Evolutionary conservation across 345 rosid genomes (phyloP).

Genomic region (Carallia pectinifolia): DNA sequence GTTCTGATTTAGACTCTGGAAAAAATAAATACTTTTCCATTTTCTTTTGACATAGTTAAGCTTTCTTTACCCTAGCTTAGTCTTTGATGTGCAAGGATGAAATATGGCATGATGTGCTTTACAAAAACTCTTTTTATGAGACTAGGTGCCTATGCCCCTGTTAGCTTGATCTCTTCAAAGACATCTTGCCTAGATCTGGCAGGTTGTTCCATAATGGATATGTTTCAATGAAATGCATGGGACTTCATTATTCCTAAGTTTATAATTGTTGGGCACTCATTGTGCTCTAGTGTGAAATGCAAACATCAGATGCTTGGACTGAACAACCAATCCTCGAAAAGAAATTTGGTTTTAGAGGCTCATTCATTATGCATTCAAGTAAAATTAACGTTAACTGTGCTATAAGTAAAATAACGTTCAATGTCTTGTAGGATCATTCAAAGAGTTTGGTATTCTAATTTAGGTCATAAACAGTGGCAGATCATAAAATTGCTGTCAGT

Average conservation of each 20-base stretch:
- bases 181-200: neutral
- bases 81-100: neutral
- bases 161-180: neutral
- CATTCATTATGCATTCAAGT: neutral
- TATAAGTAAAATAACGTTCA: neutral
- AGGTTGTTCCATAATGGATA: neutral
- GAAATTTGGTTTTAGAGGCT: neutral
- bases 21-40: neutral
- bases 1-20: conserved; percentile 4
- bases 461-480: no score
- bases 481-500: no score
- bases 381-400: neutral
- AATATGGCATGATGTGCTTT: neutral
- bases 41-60: neutral
- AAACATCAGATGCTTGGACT: neutral
- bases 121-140: neutral
- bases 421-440: neutral
- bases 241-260: neutral
- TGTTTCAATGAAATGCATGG: neutral
- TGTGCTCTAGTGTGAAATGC: neutral
- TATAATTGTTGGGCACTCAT: neutral
- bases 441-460: neutral
- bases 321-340: conserved; percentile 1
- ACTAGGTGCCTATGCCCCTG: neutral
- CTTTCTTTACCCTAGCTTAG: neutral